phyloP scores from a whole-genome alignment of 371 early-diverging fungal species.

The Dichotomocladium elegans region DNA sequence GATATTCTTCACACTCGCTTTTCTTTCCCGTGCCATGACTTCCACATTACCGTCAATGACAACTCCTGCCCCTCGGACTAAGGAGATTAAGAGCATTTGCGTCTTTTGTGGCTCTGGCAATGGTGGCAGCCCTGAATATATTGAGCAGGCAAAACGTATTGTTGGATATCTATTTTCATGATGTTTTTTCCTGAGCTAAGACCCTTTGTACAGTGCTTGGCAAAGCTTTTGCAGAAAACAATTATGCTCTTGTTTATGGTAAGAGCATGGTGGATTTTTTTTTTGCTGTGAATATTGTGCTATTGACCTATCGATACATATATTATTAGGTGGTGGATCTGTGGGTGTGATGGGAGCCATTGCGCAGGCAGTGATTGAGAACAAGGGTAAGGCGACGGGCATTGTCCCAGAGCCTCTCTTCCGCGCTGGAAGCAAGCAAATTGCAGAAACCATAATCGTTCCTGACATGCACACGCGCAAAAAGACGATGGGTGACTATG shows the following conservation, averaged over 20 bases:
- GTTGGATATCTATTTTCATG: background rate
- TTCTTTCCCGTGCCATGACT: background rate
- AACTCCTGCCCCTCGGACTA: background rate
- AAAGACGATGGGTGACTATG: slow-evolving; percentile 65
- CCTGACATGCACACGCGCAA: slow-evolving; percentile 86
- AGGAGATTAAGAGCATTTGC: slow-evolving; percentile 52
- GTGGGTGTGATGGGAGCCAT: slow-evolving; percentile 80
- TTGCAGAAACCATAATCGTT: slow-evolving; percentile 65
- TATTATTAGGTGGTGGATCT: slow-evolving; percentile 66
- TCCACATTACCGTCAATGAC: slow-evolving; percentile 10
- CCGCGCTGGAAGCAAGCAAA: slow-evolving; percentile 36
- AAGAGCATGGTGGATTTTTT: slow-evolving; percentile 4
- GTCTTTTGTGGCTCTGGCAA: slow-evolving; percentile 73
- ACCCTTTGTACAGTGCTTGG: slow-evolving; percentile 52
- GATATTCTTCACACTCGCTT: too few species aligned
- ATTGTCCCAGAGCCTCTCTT: slow-evolving; percentile 74
- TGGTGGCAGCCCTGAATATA: slow-evolving; percentile 55
- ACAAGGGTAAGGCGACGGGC: slow-evolving; percentile 56
- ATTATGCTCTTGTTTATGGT: slow-evolving; percentile 79
- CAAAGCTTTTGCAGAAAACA: slow-evolving; percentile 50
- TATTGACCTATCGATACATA: background rate
- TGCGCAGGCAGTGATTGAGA: slow-evolving; percentile 57
- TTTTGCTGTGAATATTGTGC: background rate
- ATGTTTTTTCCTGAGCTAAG: background rate
- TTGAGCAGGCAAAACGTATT: slow-evolving; percentile 54